Evolutionary conservation across 371 early-diverging fungal genomes (phyloP), one percentile per base, ranked within the genome.

Genomic region (Cokeromyces recurvatus): DNA sequence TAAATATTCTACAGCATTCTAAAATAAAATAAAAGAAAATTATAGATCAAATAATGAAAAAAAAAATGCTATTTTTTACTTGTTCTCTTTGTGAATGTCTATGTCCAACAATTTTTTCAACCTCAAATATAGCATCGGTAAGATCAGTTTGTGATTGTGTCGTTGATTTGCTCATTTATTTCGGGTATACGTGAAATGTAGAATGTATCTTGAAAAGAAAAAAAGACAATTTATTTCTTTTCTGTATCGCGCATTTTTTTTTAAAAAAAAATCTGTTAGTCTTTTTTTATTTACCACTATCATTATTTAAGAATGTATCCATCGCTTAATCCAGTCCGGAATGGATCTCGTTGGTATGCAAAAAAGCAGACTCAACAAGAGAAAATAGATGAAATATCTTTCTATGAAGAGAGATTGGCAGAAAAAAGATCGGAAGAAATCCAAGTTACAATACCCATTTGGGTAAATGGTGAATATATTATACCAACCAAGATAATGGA

Each of bases 1-100:
- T 3, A 54, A 38, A 31, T 66, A 66, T 23, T 62, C 62, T 8
- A 56, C 11, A 8, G 22, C n/a, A 15, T 31, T 32, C 58, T 61
- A 20, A 23, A 14, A 15, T 4, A 37, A 21, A 22, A 46, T 27
- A 23, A 19, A 24, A 11, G 15, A 15, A 15, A 32, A 31, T 21
- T 5, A 11, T 29, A 11, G 22, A 11, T 27, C 2, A 35, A 1
- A n/a, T 12, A 32, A 20, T 12, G 20, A n/a, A 16, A 11, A 29
- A 8, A 29, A 11, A 32, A 5, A 7, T 42, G 5, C 34, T 2
- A 20, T 16, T 24, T 46, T 19, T 8, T 8, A 8, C 29, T 29
- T 29, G 11, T 29, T 8, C 11, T 29, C 11, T 34, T 10, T 21
- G 31, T 15, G 55, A 39, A 14, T 16, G 15, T 3, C 66, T 46